A percentile compares a stretch with the other conserved stretches of the same genome.
phyloP scores from a whole-genome alignment of 768 basidiomycete species.

The Leucosporidium scottii region DNA sequence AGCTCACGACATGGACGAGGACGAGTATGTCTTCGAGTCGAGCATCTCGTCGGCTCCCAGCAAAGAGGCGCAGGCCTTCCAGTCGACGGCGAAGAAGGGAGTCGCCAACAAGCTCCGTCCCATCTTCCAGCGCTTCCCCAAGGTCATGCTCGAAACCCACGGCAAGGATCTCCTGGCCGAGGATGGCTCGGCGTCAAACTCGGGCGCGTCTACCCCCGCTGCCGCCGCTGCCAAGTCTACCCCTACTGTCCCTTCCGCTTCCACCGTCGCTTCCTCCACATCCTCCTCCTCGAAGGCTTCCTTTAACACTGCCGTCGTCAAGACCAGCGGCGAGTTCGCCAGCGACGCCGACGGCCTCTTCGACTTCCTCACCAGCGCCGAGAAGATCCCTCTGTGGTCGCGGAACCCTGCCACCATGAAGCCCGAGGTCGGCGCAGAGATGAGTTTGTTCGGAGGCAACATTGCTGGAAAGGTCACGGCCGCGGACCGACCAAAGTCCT shows the following conservation, averaged over 20 bases:
- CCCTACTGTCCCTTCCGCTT: constrained; percentile 1
- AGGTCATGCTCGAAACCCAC: constrained; percentile 34
- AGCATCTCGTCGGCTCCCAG: constrained; percentile 17
- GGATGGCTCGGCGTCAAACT: constrained; percentile 8
- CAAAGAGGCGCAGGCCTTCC: constrained; percentile 32
- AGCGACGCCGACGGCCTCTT: constrained; percentile 33
- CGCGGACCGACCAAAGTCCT: constrained; percentile 23
- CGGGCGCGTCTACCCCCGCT: constrained; percentile 27
- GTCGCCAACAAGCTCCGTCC: constrained; percentile 33
- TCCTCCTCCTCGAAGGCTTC: background rate
- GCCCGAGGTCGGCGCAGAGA: constrained; percentile 28
- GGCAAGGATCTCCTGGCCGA: constrained; percentile 36
- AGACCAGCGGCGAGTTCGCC: constrained; percentile 32
- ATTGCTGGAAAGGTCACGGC: constrained; percentile 33
- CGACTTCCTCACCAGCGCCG: constrained; percentile 33
- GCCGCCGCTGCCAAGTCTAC: constrained; percentile 7
- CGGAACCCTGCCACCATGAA: constrained; percentile 36
- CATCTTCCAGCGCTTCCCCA: constrained; percentile 37
- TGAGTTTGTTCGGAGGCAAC: constrained; percentile 37
- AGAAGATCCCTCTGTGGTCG: constrained; percentile 35
- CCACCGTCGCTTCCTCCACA: constrained; percentile 1
- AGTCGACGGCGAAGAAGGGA: constrained; percentile 27
- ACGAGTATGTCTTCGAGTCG: constrained; percentile 36
- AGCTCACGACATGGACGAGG: constrained; percentile 38
- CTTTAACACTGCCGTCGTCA: constrained; percentile 32